Percentiles rank a stretch among this genome's conserved stretches.
phyloP scores from a whole-genome alignment of 108 stramenopile genomes.

The Hondaea fermentalgiana region DNA sequence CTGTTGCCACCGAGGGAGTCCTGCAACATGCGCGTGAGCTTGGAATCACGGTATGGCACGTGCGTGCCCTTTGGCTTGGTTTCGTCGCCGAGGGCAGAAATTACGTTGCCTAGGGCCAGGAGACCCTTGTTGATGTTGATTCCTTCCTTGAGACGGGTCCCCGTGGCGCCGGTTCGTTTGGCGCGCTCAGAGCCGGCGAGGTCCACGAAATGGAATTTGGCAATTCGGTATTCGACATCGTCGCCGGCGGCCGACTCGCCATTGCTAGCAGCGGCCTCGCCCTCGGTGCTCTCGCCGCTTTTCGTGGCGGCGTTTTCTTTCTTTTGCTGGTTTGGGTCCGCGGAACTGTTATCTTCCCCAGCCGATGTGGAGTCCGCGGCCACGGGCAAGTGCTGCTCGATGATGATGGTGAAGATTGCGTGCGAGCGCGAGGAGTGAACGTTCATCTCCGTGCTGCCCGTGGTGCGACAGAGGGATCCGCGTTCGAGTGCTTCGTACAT shows the following conservation, averaged over 20 bases:
- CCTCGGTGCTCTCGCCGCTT: slow-evolving; percentile 32
- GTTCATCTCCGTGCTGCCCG: slow-evolving; percentile 48
- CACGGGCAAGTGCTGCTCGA: slow-evolving; percentile 42
- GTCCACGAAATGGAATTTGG: slow-evolving; percentile 51
- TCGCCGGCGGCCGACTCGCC: slow-evolving; percentile 37
- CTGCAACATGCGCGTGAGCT: slow-evolving; percentile 52
- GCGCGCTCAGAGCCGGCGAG: slow-evolving; percentile 71
- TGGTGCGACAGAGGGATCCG: slow-evolving; percentile 41
- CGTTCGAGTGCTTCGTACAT: slow-evolving; percentile 45
- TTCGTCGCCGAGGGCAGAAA: slow-evolving; percentile 89
- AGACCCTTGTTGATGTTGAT: slow-evolving; percentile 86
- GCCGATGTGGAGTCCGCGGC: slow-evolving; percentile 1
- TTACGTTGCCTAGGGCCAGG: slow-evolving; percentile 91
- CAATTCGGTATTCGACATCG: slow-evolving; percentile 37
- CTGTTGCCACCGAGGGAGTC: slow-evolving; percentile 55
- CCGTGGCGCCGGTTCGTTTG: slow-evolving; percentile 85
- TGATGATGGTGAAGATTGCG: slow-evolving; percentile 49
- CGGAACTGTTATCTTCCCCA: background rate
- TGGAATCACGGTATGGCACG: slow-evolving; percentile 55
- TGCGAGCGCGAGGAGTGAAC: slow-evolving; percentile 41
- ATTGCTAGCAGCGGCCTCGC: background rate
- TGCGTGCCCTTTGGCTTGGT: slow-evolving; percentile 20
- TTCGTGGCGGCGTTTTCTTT: background rate
- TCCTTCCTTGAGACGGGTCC: slow-evolving; percentile 68
- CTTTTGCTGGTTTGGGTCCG: background rate